These are phyloP conservation scores for Hyaloperonospora brassicae DNA, from an alignment of 352 stramenopile species.

Conservation along the genomic window DNA sequence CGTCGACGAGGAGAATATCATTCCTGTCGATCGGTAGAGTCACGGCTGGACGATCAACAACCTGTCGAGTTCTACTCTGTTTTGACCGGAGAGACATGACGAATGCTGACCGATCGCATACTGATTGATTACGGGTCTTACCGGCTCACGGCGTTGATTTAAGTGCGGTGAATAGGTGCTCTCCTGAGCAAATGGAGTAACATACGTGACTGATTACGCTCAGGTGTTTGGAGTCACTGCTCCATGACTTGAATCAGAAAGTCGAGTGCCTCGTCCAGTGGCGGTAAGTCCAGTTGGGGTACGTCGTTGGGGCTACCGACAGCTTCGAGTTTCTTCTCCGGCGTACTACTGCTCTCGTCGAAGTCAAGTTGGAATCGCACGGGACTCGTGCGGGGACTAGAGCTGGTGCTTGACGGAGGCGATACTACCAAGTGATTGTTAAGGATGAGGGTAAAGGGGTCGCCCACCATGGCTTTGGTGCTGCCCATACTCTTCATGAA, in stretches of 20 bases:
- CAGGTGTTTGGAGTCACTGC: too few species aligned
- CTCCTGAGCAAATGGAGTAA: too few species aligned
- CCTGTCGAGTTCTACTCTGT: too few species aligned
- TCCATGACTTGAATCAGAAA: constrained; percentile 32
- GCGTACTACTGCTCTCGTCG: not conserved
- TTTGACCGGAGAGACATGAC: too few species aligned
- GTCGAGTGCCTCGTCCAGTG: constrained; percentile 45
- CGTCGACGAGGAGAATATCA: constrained; percentile 68
- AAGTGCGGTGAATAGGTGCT: too few species aligned
- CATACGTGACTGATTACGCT: too few species aligned
- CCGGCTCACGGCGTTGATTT: too few species aligned
- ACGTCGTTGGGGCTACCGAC: constrained; percentile 11
- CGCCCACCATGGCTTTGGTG: constrained; percentile 1
- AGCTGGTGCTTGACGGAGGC: constrained; percentile 16
- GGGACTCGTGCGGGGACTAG: constrained; percentile 23
- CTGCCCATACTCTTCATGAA: constrained; percentile 1
- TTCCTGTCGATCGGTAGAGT: constrained; percentile 23
- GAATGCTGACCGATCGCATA: too few species aligned
- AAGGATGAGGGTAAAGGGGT: constrained; percentile 12
- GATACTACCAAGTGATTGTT: constrained; percentile 12
- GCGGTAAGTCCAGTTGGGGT: constrained; percentile 36
- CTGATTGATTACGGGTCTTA: too few species aligned
- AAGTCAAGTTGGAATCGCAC: not conserved
- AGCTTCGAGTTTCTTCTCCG: too few species aligned
- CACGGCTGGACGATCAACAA: too few species aligned